Evolutionary conservation across 208 protist species (phyloP).

Genomic region (Trypanosoma brucei): DNA sequence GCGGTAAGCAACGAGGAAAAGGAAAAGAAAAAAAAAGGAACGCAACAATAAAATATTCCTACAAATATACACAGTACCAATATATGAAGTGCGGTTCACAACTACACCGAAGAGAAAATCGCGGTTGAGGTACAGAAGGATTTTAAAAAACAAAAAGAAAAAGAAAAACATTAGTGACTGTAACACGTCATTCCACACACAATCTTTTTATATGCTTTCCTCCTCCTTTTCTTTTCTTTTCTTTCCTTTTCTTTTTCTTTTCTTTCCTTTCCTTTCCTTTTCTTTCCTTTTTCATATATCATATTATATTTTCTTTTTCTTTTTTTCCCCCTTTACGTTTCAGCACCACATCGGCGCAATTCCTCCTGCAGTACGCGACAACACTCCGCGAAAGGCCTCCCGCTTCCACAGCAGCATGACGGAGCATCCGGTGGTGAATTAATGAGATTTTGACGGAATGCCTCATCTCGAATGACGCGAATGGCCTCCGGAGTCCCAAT

Average conservation of each 20-base stretch:
- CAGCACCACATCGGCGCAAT: slow-evolving; percentile 17
- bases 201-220: too few relatives aligned
- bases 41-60: slow-evolving; percentile 3
- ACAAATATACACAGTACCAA: background rate
- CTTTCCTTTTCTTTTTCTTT: too few relatives aligned
- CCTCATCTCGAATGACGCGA: slow-evolving; percentile 37
- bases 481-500: slow-evolving; percentile 40
- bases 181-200: too few relatives aligned
- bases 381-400: slow-evolving; percentile 36
- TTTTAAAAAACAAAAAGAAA: too few relatives aligned
- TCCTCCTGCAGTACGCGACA: slow-evolving; percentile 35
- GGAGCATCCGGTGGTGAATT: slow-evolving; percentile 8
- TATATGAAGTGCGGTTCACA: background rate
- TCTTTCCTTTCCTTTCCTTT: too few relatives aligned
- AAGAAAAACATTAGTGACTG: too few relatives aligned
- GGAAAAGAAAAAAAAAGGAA: slow-evolving; percentile 7
- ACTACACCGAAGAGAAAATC: too few relatives aligned
- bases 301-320: too few relatives aligned
- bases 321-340: background rate
- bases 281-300: too few relatives aligned
- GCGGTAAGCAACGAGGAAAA: slow-evolving; percentile 4
- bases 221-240: too few relatives aligned
- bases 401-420: slow-evolving; percentile 43
- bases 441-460: slow-evolving; percentile 29
- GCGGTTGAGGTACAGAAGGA: too few relatives aligned